phyloP scores from a whole-genome alignment of 768 basidiomycete species.

The Trametes gibbosa region DNA sequence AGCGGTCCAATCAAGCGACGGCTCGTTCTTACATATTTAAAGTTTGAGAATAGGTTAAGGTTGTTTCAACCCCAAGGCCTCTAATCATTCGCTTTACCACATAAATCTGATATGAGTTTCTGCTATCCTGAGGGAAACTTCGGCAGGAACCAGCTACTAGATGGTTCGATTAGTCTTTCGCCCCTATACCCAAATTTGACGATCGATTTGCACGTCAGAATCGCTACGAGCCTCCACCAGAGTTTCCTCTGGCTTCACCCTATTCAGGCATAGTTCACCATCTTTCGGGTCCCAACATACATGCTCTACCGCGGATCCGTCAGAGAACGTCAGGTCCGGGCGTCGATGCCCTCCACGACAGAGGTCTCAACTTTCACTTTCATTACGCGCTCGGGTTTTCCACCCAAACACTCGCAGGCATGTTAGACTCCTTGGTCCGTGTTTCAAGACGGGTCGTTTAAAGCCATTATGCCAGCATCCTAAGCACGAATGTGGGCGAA shows the following conservation, averaged over 20 bases:
- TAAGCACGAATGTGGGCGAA: slow-evolving; percentile 57
- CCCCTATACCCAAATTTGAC: slow-evolving; percentile 95
- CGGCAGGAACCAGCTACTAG: slow-evolving; percentile 91
- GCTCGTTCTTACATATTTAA: slow-evolving; percentile 61
- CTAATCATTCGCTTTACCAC: slow-evolving; percentile 87
- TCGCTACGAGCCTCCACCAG: slow-evolving; percentile 94
- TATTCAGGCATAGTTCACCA: slow-evolving; percentile 89
- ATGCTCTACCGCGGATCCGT: slow-evolving; percentile 78
- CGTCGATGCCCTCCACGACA: slow-evolving; percentile 68
- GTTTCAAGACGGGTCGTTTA: slow-evolving; percentile 82
- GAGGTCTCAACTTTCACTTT: slow-evolving; percentile 69
- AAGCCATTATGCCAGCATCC: slow-evolving; percentile 78
- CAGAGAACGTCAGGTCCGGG: slow-evolving; percentile 72
- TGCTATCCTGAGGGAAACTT: slow-evolving; percentile 82
- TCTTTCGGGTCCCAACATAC: slow-evolving; percentile 87
- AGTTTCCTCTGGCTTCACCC: slow-evolving; percentile 95
- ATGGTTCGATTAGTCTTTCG: slow-evolving; percentile 96
- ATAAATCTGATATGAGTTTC: slow-evolving; percentile 57
- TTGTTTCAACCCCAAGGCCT: slow-evolving; percentile 86
- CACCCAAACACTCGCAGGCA: slow-evolving; percentile 78
- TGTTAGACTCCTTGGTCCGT: slow-evolving; percentile 87
- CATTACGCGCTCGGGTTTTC: slow-evolving; percentile 63
- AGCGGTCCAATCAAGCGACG: slow-evolving; percentile 49
- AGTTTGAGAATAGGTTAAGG: slow-evolving; percentile 83
- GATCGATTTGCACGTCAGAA: slow-evolving; percentile 97